Base-by-base conservation (phyloP, 2,329 filamentous ascomycete genomes). In the Didymella glomerata region DNA sequence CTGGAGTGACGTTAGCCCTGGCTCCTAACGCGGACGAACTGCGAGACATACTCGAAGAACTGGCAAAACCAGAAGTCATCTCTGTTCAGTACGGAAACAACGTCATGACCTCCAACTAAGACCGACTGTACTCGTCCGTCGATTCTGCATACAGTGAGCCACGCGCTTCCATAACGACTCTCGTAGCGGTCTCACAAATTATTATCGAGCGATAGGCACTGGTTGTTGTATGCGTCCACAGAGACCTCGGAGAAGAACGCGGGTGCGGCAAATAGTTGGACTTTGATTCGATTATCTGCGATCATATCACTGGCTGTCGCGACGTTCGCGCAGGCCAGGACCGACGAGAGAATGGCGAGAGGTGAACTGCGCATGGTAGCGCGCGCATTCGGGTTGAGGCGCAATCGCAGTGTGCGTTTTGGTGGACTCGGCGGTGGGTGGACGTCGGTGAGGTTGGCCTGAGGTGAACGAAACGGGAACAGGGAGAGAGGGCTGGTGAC, bases 1-100 rank as follows among this genome's bases (percentile, higher is more conserved):
- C 74, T 76, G 40, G 36, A 10, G 8, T 32, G 3, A 4, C 20
- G 51, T 71, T 27, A 69, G 63, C 38, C 7, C 27, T 9, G 2
- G 8, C 30, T 34, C 13, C 20, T 25, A 27, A 22, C 3, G 13
- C 13, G 11, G 20, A 4, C 7, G 9, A 32, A 18, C 10, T 11
- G n/a, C 20, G 16, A 6, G 3, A 24, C 74, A 9, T 67, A 76
- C 74, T 76, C 70, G 34, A 68, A 76, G 22, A 76, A 74, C 32
- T 65, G 64, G 54, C 74, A 76, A n/a, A 63, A 72, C 74, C 74
- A 76, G 30, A 64, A 63, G 48, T 76, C 74, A 16, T 62, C 60
- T 14, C 74, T 56, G 16, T 34, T 57, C 34, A 71, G 48, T 28
- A 76, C 74, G 3, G 59, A 46, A 2, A 49, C 38, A 11, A 74